Evolutionary conservation across 2,329 filamentous ascomycete genomes (phyloP).

Genomic region (Plenodomus biglobosus): DNA sequence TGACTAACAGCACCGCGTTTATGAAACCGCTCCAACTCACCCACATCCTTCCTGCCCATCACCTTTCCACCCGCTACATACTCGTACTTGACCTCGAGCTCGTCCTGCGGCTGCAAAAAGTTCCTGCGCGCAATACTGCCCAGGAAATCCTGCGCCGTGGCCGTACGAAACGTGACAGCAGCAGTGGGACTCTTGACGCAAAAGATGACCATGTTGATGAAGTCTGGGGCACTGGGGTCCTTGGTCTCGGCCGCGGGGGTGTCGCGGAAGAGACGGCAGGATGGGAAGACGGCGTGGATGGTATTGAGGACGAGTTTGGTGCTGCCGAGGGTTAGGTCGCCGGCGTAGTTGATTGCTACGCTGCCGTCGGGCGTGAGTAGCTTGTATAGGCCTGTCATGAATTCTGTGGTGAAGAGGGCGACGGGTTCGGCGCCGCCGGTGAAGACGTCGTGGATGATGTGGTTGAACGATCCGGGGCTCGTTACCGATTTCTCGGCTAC

Average conservation of each 20-base stretch:
- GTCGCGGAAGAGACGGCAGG: constrained; percentile 89
- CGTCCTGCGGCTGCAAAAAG: constrained; percentile 71
- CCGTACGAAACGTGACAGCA: constrained; percentile 66
- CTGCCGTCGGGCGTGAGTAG: constrained; percentile 78
- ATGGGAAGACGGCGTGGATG: constrained; percentile 79
- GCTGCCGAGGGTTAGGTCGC: constrained; percentile 76
- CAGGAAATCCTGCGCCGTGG: constrained; percentile 67
- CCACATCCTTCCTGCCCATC: constrained; percentile 65
- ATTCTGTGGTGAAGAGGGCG: constrained; percentile 82
- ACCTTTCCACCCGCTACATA: constrained; percentile 51
- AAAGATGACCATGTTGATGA: constrained; percentile 96
- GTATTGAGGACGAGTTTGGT: constrained; percentile 80
- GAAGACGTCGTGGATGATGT: constrained; percentile 97
- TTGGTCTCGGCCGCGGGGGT: constrained; percentile 55
- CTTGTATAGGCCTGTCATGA: constrained; percentile 68
- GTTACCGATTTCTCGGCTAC: constrained; percentile 55
- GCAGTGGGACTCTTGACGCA: constrained; percentile 66
- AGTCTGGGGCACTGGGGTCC: constrained; percentile 57
- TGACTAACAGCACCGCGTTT: constrained; percentile 76
- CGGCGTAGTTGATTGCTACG: constrained; percentile 95
- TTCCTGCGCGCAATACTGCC: constrained; percentile 68
- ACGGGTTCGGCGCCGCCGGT: constrained; percentile 93
- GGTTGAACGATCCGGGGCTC: constrained; percentile 65
- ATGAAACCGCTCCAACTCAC: constrained; percentile 70
- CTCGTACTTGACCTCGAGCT: constrained; percentile 58